These are phyloP conservation scores for Colletotrichum gigasporum DNA, from an alignment of 2,329 filamentous ascomycete genomes.

Conservation along the genomic window DNA sequence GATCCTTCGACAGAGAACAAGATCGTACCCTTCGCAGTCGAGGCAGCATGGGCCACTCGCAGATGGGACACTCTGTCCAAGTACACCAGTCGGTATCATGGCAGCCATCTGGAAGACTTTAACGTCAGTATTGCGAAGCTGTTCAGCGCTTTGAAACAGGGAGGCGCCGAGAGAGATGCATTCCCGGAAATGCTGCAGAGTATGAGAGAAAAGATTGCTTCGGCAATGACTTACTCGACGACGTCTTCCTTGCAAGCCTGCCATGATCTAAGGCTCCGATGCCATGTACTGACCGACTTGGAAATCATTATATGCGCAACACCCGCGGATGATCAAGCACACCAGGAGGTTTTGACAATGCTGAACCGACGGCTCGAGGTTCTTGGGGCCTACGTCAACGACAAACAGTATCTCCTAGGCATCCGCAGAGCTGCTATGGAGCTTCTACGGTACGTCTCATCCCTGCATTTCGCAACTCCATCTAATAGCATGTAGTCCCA, in stretches of 20 bases:
- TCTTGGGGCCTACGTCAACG: constrained; percentile 86
- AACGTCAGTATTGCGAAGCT: constrained; percentile 78
- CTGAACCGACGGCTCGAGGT: constrained; percentile 85
- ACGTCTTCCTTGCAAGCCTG: constrained; percentile 85
- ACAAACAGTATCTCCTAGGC: constrained; percentile 93
- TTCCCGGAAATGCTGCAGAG: constrained; percentile 68
- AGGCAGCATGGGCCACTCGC: constrained; percentile 90
- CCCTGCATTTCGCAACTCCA: no score
- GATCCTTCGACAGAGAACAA: constrained; percentile 63
- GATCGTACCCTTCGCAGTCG: constrained; percentile 84
- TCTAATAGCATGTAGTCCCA: constrained; percentile 47
- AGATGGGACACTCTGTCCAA: constrained; percentile 81
- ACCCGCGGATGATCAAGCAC: constrained; percentile 48
- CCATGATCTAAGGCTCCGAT: constrained; percentile 84
- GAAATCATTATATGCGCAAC: constrained; percentile 74
- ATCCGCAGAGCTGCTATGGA: constrained; percentile 90
- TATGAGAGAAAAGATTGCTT: constrained; percentile 76
- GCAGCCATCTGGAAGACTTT: constrained; percentile 72
- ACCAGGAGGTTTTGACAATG: constrained; percentile 58
- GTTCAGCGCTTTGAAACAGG: constrained; percentile 68
- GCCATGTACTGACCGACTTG: constrained; percentile 89
- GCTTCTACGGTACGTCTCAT: constrained; percentile 66
- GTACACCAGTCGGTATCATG: constrained; percentile 67
- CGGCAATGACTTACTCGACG: constrained; percentile 77
- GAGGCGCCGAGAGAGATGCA: constrained; percentile 53